These are phyloP conservation scores for Quercus parvula DNA, from an alignment of 306 rosid genomes.

Conservation along the genomic window DNA sequence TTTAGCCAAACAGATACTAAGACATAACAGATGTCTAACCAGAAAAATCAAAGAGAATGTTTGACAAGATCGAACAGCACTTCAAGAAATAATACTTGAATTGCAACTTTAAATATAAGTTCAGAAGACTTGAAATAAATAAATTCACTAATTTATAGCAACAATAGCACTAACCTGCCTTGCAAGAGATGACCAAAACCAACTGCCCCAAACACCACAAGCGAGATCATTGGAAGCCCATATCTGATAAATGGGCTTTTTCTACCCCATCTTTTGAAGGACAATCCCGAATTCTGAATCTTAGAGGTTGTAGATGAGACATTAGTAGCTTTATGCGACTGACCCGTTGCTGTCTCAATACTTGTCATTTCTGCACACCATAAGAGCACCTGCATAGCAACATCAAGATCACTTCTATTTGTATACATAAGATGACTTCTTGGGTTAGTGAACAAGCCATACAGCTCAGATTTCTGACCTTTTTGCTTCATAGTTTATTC, in stretches of 20 bases:
- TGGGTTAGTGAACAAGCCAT: background rate
- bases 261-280: conserved; percentile 77
- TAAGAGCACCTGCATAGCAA: background rate
- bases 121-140: background rate
- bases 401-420: background rate
- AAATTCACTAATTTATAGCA: background rate
- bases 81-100: background rate
- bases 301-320: conserved; percentile 1
- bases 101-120: background rate
- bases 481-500: background rate
- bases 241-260: conserved; percentile 72
- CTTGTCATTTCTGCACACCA: conserved; percentile 16
- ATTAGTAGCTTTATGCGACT: conserved; percentile 20
- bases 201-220: conserved; percentile 71
- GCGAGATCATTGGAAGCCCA: conserved; percentile 93
- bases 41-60: background rate
- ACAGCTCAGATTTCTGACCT: background rate
- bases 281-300: conserved; percentile 25
- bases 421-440: background rate
- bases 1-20: no score
- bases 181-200: conserved; percentile 90
- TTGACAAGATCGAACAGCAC: background rate
- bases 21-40: background rate
- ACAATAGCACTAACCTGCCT: conserved; percentile 57
- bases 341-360: conserved; percentile 26